Evolutionary conservation across 176 grass and related monocot genomes (phyloP).

Genomic region (Oryza glumipatula): DNA sequence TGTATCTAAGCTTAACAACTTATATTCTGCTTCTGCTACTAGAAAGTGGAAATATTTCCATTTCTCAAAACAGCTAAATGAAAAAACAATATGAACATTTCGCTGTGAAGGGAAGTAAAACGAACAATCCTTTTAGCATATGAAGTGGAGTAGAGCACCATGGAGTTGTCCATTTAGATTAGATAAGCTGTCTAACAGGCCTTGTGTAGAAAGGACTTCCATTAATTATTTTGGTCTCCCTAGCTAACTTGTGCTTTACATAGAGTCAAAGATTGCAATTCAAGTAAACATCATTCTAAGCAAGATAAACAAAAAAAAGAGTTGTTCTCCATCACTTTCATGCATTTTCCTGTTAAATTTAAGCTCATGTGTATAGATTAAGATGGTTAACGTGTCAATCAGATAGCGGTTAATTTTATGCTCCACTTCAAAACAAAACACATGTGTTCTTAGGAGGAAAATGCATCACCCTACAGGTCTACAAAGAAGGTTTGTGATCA

Average conservation of each 20-base stretch:
- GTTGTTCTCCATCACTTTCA: not conserved
- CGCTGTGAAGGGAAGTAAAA: not conserved
- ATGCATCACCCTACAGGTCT: no score
- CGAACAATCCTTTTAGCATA: not conserved
- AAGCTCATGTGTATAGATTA: not conserved
- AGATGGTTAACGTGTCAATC: not conserved
- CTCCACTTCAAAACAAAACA: no score
- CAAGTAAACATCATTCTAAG: slow-evolving; percentile 24
- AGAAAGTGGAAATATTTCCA: no score
- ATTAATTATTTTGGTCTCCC: slow-evolving; percentile 22
- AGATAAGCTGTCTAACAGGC: not conserved
- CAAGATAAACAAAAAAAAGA: slow-evolving; percentile 7
- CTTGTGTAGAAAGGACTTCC: not conserved
- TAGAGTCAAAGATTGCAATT: slow-evolving; percentile 19
- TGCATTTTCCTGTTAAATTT: not conserved
- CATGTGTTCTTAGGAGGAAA: no score
- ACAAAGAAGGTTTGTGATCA: no score
- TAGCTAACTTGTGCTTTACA: not conserved
- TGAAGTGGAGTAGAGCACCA: slow-evolving; percentile 38
- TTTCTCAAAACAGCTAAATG: no score
- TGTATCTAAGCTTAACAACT: no score
- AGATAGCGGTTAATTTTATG: no score
- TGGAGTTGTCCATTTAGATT: not conserved
- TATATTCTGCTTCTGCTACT: no score
- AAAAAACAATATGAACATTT: not conserved